Conservation (phyloP, 352 stramenopile genomes). For the Phytophthora uliginosa region DNA sequence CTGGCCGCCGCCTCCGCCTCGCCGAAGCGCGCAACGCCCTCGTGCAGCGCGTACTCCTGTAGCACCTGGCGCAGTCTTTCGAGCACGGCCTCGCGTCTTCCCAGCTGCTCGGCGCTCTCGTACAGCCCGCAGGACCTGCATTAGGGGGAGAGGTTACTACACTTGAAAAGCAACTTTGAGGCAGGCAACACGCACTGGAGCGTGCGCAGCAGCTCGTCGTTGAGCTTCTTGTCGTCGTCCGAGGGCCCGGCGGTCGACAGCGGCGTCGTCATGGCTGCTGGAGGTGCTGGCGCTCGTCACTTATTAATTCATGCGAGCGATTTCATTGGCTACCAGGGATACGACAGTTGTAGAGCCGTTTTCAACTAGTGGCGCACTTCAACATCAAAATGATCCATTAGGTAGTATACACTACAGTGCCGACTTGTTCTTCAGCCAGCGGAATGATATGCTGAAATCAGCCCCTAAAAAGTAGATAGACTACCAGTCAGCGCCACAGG, state of each 20-base stretch:
- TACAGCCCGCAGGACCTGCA: constrained; percentile 72
- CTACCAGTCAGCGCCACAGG: no score
- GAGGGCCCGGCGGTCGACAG: constrained; percentile 79
- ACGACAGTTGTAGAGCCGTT: neutral
- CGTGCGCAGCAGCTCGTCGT: constrained; percentile 71
- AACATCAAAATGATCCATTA: no score
- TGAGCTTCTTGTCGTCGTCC: constrained; percentile 73
- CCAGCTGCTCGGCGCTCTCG: constrained; percentile 77
- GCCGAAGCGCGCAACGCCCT: constrained; percentile 56
- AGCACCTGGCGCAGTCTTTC: constrained; percentile 70
- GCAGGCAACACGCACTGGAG: constrained; percentile 43
- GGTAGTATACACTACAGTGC: no score
- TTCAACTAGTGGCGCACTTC: no score
- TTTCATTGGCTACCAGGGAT: neutral
- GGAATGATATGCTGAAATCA: no score
- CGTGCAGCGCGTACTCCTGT: constrained; percentile 83
- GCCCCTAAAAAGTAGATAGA: no score
- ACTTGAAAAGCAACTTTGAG: constrained; percentile 2
- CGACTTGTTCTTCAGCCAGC: no score
- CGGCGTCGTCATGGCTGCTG: constrained; percentile 62
- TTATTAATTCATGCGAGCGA: neutral
- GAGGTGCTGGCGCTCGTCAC: neutral
- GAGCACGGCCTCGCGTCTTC: constrained; percentile 73
- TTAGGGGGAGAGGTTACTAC: neutral
- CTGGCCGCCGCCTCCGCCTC: constrained; percentile 52